Evolutionary conservation across 1,139 yeast species (phyloP).

Genomic region (Meyerozyma guilliermondii): DNA sequence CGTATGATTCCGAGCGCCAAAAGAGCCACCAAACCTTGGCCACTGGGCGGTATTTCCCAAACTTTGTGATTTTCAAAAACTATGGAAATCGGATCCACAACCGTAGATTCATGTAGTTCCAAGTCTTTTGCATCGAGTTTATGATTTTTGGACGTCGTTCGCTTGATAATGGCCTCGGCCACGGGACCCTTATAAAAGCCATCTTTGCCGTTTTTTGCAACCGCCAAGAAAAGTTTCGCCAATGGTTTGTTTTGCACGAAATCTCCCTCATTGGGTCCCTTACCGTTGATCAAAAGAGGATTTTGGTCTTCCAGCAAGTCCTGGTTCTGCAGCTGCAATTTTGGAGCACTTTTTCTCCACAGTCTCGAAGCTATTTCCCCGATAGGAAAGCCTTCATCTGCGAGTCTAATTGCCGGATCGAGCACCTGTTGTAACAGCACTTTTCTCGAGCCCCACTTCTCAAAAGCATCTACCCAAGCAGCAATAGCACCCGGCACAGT

Average conservation of each 20-base stretch:
- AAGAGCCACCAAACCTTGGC: slow-evolving; percentile 73
- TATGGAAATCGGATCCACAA: slow-evolving; percentile 57
- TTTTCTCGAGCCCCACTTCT: slow-evolving; percentile 69
- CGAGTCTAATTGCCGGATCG: slow-evolving; percentile 67
- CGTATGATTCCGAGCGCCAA: slow-evolving; percentile 63
- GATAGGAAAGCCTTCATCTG: slow-evolving; percentile 64
- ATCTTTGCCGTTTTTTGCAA: slow-evolving; percentile 54
- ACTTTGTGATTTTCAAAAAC: slow-evolving; percentile 41
- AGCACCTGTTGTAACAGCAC: slow-evolving; percentile 55
- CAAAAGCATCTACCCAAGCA: slow-evolving; percentile 69
- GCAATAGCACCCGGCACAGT: slow-evolving; percentile 79
- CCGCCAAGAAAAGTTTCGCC: slow-evolving; percentile 48
- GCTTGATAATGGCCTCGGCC: slow-evolving; percentile 60
- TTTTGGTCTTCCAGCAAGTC: slow-evolving; percentile 18
- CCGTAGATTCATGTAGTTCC: slow-evolving; percentile 48
- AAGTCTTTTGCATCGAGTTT: slow-evolving; percentile 54
- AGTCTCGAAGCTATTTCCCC: slow-evolving; percentile 51
- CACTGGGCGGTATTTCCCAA: slow-evolving; percentile 83
- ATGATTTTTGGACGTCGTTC: slow-evolving; percentile 50
- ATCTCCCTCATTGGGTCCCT: slow-evolving; percentile 57
- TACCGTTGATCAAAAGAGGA: slow-evolving; percentile 31
- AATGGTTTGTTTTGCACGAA: slow-evolving; percentile 47
- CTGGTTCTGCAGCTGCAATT: slow-evolving; percentile 35
- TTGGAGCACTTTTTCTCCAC: slow-evolving; percentile 41
- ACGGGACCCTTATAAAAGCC: slow-evolving; percentile 68